Evolutionary conservation across 2,329 filamentous ascomycete species (phyloP).

Genomic region (Fusarium equiseti): DNA sequence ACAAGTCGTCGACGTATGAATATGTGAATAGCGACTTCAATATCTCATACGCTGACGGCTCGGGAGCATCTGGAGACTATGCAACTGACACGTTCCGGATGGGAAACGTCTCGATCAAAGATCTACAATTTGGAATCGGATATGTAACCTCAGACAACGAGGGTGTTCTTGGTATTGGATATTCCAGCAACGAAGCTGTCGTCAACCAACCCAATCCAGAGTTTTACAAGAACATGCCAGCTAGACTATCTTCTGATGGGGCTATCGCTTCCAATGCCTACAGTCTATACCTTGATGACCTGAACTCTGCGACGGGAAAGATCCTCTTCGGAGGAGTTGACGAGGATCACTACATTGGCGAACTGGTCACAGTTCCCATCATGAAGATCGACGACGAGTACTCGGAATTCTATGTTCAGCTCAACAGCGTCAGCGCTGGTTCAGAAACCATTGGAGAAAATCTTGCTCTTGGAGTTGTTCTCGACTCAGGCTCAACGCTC

Average conservation of each 20-base stretch:
- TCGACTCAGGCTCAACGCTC: conserved; percentile 78
- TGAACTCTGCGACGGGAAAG: conserved; percentile 72
- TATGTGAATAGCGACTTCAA: conserved; percentile 84
- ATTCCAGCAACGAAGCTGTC: conserved; percentile 81
- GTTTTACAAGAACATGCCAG: conserved; percentile 77
- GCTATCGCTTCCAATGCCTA: conserved; percentile 75
- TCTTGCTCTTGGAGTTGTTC: conserved; percentile 71
- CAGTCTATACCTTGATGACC: conserved; percentile 81
- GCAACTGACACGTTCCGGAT: conserved; percentile 78
- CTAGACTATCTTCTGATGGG: conserved; percentile 70
- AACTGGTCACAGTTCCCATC: conserved; percentile 75
- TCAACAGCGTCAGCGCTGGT: conserved; percentile 69
- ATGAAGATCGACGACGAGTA: conserved; percentile 65
- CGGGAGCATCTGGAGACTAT: conserved; percentile 82
- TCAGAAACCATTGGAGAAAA: conserved; percentile 57
- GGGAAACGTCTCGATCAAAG: conserved; percentile 63
- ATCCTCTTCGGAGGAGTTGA: conserved; percentile 84
- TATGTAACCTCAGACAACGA: conserved; percentile 70
- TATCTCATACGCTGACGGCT: conserved; percentile 88
- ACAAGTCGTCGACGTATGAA: conserved; percentile 79
- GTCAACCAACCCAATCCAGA: conserved; percentile 66
- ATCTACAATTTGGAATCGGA: conserved; percentile 79
- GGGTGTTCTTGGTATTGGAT: conserved; percentile 89
- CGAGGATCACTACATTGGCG: conserved; percentile 71
- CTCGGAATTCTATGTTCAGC: conserved; percentile 75